Evolutionary conservation across 306 rosid species (phyloP).

Genomic region (Dryas drummondii): DNA sequence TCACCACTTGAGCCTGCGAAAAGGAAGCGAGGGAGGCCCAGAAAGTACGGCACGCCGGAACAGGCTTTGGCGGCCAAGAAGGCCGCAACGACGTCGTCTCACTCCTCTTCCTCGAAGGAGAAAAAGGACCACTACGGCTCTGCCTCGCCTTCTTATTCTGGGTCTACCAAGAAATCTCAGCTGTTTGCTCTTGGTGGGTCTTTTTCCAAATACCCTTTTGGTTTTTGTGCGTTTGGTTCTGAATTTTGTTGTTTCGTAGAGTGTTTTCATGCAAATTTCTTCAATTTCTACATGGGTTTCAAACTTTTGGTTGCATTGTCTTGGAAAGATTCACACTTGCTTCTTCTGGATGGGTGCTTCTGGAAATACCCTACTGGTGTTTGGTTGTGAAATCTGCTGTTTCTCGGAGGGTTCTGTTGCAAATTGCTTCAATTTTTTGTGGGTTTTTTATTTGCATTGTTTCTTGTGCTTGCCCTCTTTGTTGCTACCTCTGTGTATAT

Average conservation of each 20-base stretch:
- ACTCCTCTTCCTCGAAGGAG: slow-evolving; percentile 50
- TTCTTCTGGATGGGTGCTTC: background rate
- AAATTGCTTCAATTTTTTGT: background rate
- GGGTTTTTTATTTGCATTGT: background rate
- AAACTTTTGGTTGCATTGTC: slow-evolving; percentile 1
- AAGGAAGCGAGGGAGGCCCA: slow-evolving; percentile 87
- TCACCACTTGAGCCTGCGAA: slow-evolving; percentile 61
- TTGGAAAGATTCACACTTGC: slow-evolving; percentile 2
- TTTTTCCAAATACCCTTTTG: background rate
- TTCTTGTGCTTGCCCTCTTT: background rate
- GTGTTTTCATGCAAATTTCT: background rate
- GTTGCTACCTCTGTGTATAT: background rate
- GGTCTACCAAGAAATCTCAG: slow-evolving; percentile 61
- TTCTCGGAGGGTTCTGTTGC: background rate
- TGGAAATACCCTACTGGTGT: background rate
- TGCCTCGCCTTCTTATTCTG: slow-evolving; percentile 48
- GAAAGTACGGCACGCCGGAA: slow-evolving; percentile 85
- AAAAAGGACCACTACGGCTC: slow-evolving; percentile 42
- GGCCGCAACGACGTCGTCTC: slow-evolving; percentile 75
- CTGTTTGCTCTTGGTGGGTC: slow-evolving; percentile 50
- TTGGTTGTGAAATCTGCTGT: background rate
- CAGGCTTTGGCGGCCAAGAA: slow-evolving; percentile 89
- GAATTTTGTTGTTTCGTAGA: background rate
- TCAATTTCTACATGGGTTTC: background rate
- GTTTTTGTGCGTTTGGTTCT: background rate